Evolutionary conservation across 371 early-diverging fungal species (phyloP).

Genomic region (Mucor sp.): DNA sequence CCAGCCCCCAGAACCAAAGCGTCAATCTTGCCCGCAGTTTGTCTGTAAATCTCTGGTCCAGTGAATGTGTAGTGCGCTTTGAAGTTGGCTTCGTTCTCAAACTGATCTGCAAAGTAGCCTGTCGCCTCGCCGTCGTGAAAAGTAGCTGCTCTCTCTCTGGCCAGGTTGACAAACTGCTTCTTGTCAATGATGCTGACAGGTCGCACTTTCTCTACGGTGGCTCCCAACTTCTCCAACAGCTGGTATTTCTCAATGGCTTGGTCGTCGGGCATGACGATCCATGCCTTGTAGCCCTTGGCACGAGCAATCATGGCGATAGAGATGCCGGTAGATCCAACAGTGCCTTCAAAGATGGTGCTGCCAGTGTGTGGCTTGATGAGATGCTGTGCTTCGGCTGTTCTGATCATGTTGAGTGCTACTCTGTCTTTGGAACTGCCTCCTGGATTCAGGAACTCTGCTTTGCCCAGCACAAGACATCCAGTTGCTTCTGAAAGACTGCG

Average conservation of each 20-base stretch:
- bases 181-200: slow-evolving; percentile 93
- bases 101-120: slow-evolving; percentile 86
- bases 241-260: slow-evolving; percentile 89
- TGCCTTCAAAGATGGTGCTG: slow-evolving; percentile 92
- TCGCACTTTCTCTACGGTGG: slow-evolving; percentile 88
- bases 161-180: slow-evolving; percentile 90
- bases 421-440: slow-evolving; percentile 96
- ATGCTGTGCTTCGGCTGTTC: slow-evolving; percentile 72
- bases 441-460: slow-evolving; percentile 83
- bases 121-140: slow-evolving; percentile 42
- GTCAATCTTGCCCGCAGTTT: slow-evolving; percentile 73
- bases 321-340: slow-evolving; percentile 88
- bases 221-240: slow-evolving; percentile 82
- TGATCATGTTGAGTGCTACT: slow-evolving; percentile 86
- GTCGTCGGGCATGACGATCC: slow-evolving; percentile 97
- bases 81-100: slow-evolving; percentile 89
- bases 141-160: slow-evolving; percentile 73
- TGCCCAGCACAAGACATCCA: slow-evolving; percentile 79
- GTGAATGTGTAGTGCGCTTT: slow-evolving; percentile 82
- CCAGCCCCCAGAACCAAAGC: slow-evolving; percentile 90
- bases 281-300: slow-evolving; percentile 86
- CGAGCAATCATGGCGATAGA: slow-evolving; percentile 82
- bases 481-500: slow-evolving; percentile 85
- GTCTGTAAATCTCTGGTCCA: slow-evolving; percentile 87
- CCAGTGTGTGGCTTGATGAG: slow-evolving; percentile 67